Evolutionary conservation across 768 basidiomycete genomes (phyloP).

Genomic region (Pleurotus cornucopiae): DNA sequence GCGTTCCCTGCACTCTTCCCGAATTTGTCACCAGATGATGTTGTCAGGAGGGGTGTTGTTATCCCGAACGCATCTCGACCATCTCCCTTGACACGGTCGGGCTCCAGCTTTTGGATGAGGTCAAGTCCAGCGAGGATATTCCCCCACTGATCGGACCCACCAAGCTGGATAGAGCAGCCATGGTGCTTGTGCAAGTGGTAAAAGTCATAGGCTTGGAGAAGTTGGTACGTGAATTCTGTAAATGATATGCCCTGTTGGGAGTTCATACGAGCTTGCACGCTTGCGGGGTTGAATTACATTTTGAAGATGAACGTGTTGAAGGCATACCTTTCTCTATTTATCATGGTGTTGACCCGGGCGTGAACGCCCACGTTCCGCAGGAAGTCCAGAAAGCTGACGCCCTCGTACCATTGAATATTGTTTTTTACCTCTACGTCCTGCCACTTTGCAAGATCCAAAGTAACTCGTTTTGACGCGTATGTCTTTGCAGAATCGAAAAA

Average conservation of each 20-base stretch:
- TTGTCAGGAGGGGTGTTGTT: slow-evolving; percentile 92
- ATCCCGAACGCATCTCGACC: slow-evolving; percentile 61
- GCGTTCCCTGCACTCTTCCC: slow-evolving; percentile 98
- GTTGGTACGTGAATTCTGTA: slow-evolving; percentile 96
- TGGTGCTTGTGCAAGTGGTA: slow-evolving; percentile 61
- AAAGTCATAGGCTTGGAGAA: slow-evolving; percentile 97
- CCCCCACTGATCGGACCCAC: slow-evolving; percentile 98
- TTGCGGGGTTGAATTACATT: slow-evolving; percentile 22
- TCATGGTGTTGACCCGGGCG: slow-evolving; percentile 84
- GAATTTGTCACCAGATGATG: slow-evolving; percentile 88
- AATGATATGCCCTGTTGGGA: slow-evolving; percentile 92
- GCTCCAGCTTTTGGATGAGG: slow-evolving; percentile 64
- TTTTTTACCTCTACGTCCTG: slow-evolving; percentile 30
- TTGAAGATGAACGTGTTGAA: neutral
- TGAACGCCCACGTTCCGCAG: slow-evolving; percentile 76
- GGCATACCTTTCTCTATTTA: slow-evolving; percentile 79
- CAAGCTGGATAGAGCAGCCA: slow-evolving; percentile 82
- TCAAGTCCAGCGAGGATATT: slow-evolving; percentile 95
- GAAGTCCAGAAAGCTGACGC: slow-evolving; percentile 77
- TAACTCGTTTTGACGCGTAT: slow-evolving; percentile 47
- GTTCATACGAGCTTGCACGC: slow-evolving; percentile 76
- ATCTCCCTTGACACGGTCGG: slow-evolving; percentile 17
- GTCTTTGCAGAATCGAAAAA: slow-evolving; percentile 68
- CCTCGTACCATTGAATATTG: slow-evolving; percentile 73
- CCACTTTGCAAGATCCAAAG: slow-evolving; percentile 14